These are phyloP conservation scores for Neopestalotiopsis rosae DNA, from an alignment of 2,329 filamentous ascomycete species.

Conservation along the genomic window DNA sequence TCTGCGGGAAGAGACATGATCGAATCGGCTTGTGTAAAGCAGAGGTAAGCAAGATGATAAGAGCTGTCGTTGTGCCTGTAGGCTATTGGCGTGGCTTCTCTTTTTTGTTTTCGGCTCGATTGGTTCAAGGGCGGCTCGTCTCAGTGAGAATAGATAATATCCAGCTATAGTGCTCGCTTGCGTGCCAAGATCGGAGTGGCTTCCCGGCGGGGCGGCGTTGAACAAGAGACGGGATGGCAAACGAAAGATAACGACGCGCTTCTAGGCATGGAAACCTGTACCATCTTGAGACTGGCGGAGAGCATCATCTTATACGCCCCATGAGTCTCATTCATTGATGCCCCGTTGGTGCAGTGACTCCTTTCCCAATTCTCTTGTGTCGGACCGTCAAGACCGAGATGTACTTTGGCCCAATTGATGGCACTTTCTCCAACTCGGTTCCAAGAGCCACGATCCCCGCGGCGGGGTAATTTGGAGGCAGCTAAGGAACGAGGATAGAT, in stretches of 20 bases:
- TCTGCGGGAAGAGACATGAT: slow-evolving; percentile 68
- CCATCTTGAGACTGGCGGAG: neutral
- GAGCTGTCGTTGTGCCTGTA: slow-evolving; percentile 21
- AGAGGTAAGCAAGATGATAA: slow-evolving; percentile 23
- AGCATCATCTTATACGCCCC: slow-evolving; percentile 30
- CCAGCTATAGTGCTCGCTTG: slow-evolving; percentile 18
- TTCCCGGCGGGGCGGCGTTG: neutral
- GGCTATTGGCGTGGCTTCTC: slow-evolving; percentile 19
- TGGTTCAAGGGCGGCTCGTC: slow-evolving; percentile 33
- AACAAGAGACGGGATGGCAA: slow-evolving; percentile 19
- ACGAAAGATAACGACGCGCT: slow-evolving; percentile 22
- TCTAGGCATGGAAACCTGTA: slow-evolving; percentile 17
- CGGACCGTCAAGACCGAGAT: slow-evolving; percentile 60
- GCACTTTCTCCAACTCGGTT: slow-evolving; percentile 22
- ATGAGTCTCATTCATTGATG: slow-evolving; percentile 17
- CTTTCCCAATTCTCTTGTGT: slow-evolving; percentile 47
- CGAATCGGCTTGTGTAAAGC: slow-evolving; percentile 20
- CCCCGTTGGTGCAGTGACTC: slow-evolving; percentile 20
- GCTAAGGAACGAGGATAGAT: slow-evolving; percentile 16
- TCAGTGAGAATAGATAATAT: slow-evolving; percentile 30
- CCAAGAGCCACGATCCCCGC: slow-evolving; percentile 28
- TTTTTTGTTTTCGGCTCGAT: slow-evolving; percentile 22
- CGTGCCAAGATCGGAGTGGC: slow-evolving; percentile 13
- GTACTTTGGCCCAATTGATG: slow-evolving; percentile 16
- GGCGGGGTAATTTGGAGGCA: slow-evolving; percentile 36